Base-by-base conservation (phyloP, 768 basidiomycete genomes). In the Sporobolomyces pararoseus region DNA sequence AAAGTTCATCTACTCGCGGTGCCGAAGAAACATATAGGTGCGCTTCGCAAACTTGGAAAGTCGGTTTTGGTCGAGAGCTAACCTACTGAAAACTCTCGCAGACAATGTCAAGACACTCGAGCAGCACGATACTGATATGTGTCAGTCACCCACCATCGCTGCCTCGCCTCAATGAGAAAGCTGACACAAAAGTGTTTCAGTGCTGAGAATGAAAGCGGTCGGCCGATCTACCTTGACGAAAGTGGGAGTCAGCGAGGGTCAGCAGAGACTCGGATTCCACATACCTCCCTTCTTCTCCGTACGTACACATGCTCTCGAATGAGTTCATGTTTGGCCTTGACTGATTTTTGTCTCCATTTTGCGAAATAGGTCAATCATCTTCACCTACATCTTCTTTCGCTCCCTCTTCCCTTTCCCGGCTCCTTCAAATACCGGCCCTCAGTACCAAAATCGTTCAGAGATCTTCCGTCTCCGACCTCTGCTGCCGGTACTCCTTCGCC, bases 241-340 rank as follows among this genome's bases (percentile, higher is more conserved):
- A 31, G 46, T 57, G 5, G 72, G 68, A 2, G 61, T 73, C 16
- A 14, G 27, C 1, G 42, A 54, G 16, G 44, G 27, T 10, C 31
- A 64, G 25, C 62, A 66, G 37, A 7, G 73, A 29, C 52, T 74
- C 3, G 73, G 73, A 25, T 74, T 74, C 44, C 73, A 74, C 34
- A 74, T 74, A 35, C 73, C 73, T 1, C 73, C 73, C 65, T 73
- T 73, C 67, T 73, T 65, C 54, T 73, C 72, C 6, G 72, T 73
- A 32, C 34, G 62, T 32, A 7, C 46, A 7, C 46, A 47, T 47
- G 14, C 46, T 23, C 21, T 47, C 46, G 21, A 13, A 6, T n/a
- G n/a, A 47, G 46, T 42, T 42, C 10, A 42, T 17, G 39, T 17
- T 42, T 42, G 23, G 46, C 13, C 46, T 47, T 21, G 23, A 12